Base-by-base conservation (phyloP, 169 alveolate species). In the Miamiensis avidus region DNA sequence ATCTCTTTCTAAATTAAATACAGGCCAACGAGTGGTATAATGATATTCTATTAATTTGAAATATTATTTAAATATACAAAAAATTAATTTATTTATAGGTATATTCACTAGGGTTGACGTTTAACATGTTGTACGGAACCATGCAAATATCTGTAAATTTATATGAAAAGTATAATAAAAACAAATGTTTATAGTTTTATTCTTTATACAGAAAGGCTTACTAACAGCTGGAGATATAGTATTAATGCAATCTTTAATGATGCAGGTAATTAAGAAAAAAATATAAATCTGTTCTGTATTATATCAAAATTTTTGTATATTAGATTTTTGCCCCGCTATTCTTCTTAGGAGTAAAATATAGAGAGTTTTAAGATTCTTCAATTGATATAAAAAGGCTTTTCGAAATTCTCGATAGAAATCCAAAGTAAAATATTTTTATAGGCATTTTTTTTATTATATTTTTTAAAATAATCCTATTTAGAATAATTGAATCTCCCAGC, bases 161-260 rank as follows among this genome's bases (percentile, higher is more conserved):
- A 49, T 11, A 49, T 49, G n/a, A n/a, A 49, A 49, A 11, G 4
- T 49, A 49, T 49, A 11, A 49, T 49, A 11, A 49, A 11, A 49
- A 11, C 20, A 11, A 49, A 11, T 49, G 20, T 49, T 49, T 49
- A 11, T 49, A 49, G 20, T 11, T 49, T 49, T 49, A 49, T 49
- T 49, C 4, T 49, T 49, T 11, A 11, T 49, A 49, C 20, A 85
- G 74, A 65, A 79, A 32, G 89, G 89, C 4, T 29, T 85, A 34
- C 34, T 85, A 29, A 85, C 86, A 29, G 82, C 89, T 28, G 89
- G 89, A 34, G 89, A 85, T 85, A 33, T 85, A 49, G 84, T 85
- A 0, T 75, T 85, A 69, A 78, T 85, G 73, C 31, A 85, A 78
- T 77, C 85, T 6, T 30, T 85, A 1, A 85, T 85, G 89, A 74